phyloP scores from a whole-genome alignment of 768 basidiomycete genomes.

The Lepiota venenata region DNA sequence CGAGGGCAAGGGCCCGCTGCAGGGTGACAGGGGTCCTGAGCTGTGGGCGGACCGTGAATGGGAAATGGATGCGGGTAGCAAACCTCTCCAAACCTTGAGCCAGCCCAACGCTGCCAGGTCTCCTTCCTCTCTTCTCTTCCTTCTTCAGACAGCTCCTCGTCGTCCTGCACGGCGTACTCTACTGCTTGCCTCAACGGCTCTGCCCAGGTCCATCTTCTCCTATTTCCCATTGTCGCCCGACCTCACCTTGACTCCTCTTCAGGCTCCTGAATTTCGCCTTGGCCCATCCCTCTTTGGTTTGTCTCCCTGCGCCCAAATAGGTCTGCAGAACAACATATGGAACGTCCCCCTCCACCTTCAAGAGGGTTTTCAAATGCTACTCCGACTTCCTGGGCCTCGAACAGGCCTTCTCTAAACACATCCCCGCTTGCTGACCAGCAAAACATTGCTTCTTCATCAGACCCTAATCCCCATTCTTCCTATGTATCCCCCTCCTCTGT shows the following conservation, averaged over 20 bases:
- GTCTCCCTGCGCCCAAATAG: background rate
- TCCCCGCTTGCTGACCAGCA: slow-evolving; percentile 20
- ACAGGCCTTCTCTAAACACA: slow-evolving; percentile 35
- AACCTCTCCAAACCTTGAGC: slow-evolving; percentile 6
- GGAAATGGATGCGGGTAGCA: slow-evolving; percentile 8
- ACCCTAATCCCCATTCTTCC: slow-evolving; percentile 24
- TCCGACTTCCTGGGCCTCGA: slow-evolving; percentile 19
- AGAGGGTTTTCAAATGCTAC: slow-evolving; percentile 4
- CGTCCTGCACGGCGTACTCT: background rate
- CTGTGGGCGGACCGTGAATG: slow-evolving; percentile 6
- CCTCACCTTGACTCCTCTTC: background rate
- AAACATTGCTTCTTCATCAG: slow-evolving; percentile 19
- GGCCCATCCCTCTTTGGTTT: background rate
- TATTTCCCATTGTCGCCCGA: background rate
- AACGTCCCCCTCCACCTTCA: background rate
- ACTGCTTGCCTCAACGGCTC: background rate
- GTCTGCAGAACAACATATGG: background rate
- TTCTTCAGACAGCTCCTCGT: slow-evolving; percentile 3
- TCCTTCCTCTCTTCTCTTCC: slow-evolving; percentile 10
- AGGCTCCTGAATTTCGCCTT: background rate
- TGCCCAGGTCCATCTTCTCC: background rate
- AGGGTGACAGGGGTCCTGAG: background rate
- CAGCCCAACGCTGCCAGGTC: slow-evolving; percentile 4
- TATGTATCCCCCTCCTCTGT: slow-evolving; percentile 27
- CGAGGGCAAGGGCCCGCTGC: background rate